These are phyloP conservation scores for Sinapis alba DNA, from an alignment of 441 rosid species.

Conservation along the genomic window DNA sequence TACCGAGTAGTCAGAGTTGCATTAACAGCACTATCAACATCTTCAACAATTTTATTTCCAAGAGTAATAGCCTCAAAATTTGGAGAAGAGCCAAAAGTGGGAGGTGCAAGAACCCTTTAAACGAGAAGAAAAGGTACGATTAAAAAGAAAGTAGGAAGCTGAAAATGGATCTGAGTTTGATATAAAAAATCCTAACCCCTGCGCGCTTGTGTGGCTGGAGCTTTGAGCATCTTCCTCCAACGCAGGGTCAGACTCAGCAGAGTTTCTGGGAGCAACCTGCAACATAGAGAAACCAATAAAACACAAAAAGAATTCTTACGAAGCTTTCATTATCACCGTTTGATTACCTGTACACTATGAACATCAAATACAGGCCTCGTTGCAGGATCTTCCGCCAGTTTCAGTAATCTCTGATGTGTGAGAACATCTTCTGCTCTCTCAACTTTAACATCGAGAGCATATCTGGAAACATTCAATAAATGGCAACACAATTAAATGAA, in stretches of 20 bases:
- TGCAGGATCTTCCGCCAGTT: conserved; percentile 72
- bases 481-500: background rate
- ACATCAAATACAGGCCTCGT: conserved; percentile 79
- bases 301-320: background rate
- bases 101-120: conserved; percentile 67
- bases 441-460: conserved; percentile 86
- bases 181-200: conserved; percentile 45
- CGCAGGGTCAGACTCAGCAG: conserved; percentile 52
- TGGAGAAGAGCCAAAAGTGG: conserved; percentile 82
- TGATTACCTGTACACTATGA: conserved; percentile 79
- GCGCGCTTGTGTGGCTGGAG: conserved; percentile 49
- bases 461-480: conserved; percentile 42
- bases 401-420: conserved; percentile 67
- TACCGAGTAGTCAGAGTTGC: conserved; percentile 38
- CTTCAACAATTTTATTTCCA: conserved; percentile 49
- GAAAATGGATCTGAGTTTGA: background rate
- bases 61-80: conserved; percentile 66
- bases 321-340: conserved; percentile 36
- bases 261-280: conserved; percentile 60
- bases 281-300: background rate
- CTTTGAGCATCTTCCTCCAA: conserved; percentile 75
- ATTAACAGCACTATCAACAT: conserved; percentile 59
- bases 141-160: background rate
- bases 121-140: conserved; percentile 26
- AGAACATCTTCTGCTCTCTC: conserved; percentile 92